Base-by-base conservation (phyloP, 805 yeast genomes). In the Scheffersomyces coipomensis region DNA sequence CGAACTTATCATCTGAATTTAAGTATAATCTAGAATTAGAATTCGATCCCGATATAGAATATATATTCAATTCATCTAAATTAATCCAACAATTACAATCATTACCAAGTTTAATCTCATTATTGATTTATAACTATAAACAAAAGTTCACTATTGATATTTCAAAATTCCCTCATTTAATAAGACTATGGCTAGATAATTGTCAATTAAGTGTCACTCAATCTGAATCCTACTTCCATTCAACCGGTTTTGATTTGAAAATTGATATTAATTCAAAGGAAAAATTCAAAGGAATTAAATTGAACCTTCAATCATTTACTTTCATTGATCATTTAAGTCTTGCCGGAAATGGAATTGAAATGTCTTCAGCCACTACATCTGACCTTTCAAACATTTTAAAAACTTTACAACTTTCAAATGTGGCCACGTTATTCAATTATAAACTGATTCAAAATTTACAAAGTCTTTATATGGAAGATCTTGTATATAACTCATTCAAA, bases 11-110 rank as follows among this genome's bases (percentile, higher is more conserved):
- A 13, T 26, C 11, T 7, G 35, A 26, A 3, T 18, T 38, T 19
- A 34, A 39, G 1, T 50, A 39, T 29, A 50, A 51, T 39, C 22
- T 54, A 5, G 59, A 54, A 29, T 12, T 54, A n/a, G 58, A 51
- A 38, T 52, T 53, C 29, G 54, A 53, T 29, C 46, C 51, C 8
- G 55, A 40, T 40, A 19, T 44, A 38, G 15, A 21, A 42, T 10
- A 30, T 55, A 3, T 40, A 42, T 29, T 27, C 48, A 9, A 31
- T 29, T 19, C 24, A 24, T 6, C 11, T 15, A n/a, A 6, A 13
- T 15, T 27, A 5, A 13, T 27, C 18, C n/a, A 5, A 5, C 5
- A 13, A 6, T 27, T 27, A 27, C 6, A 27, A n/a, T 15, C 18
- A 5, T 5, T 8, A 5, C 5, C 4, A 15, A 13, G 27, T 5